These are phyloP conservation scores for Exophiala sp. DNA, from an alignment of 2,329 filamentous ascomycete genomes.

Conservation along the genomic window DNA sequence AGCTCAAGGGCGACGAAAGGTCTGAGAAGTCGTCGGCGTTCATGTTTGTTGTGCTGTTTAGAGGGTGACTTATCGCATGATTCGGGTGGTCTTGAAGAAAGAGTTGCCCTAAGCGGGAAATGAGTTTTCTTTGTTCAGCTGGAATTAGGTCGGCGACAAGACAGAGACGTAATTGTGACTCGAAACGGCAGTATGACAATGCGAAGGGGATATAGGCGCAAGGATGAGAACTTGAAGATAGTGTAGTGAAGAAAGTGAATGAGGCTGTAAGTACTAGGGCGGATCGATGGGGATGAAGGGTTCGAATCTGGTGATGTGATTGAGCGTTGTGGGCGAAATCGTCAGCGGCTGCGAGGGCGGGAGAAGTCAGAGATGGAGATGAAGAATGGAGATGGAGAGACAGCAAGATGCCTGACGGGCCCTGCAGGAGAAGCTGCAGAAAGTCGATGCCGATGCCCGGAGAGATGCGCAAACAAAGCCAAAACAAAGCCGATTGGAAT, in stretches of 20 bases:
- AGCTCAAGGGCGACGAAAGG: slow-evolving; percentile 25
- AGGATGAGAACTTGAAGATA: slow-evolving; percentile 3
- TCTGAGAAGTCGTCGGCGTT: slow-evolving; percentile 20
- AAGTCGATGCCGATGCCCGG: background rate
- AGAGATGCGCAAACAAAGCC: slow-evolving; percentile 3
- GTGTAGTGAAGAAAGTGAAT: slow-evolving; percentile 3
- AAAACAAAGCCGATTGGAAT: slow-evolving; percentile 1
- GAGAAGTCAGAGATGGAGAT: background rate
- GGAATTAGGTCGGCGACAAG: background rate
- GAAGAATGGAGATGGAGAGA: background rate
- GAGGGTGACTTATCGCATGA: slow-evolving; percentile 21
- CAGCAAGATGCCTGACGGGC: background rate
- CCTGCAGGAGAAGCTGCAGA: background rate
- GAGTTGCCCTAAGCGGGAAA: background rate
- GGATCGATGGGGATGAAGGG: background rate
- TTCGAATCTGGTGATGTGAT: background rate
- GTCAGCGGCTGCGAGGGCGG: slow-evolving; percentile 16
- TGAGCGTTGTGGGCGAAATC: background rate
- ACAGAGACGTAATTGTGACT: background rate
- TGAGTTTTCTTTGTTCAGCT: background rate
- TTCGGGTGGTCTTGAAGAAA: slow-evolving; percentile 5
- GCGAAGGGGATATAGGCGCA: background rate
- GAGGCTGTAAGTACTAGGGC: no score
- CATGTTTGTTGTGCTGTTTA: slow-evolving; percentile 17
- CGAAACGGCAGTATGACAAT: background rate